Evolutionary conservation across 495 filamentous ascomycete genomes (phyloP).

Genomic region (Neurospora sp.): DNA sequence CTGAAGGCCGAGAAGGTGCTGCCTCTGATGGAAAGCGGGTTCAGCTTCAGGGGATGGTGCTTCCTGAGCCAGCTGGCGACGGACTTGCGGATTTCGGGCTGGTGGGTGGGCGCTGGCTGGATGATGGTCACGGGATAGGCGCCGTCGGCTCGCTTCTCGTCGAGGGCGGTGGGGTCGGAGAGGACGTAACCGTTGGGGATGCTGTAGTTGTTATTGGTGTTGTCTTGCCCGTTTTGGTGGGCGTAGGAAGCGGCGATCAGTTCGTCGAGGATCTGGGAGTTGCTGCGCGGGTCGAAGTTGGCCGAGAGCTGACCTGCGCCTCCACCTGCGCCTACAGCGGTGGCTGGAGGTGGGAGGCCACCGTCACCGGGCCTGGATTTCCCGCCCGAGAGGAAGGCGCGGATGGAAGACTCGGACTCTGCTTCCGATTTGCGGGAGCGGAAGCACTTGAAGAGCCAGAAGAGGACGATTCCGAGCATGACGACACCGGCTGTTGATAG

Average conservation of each 20-base stretch:
- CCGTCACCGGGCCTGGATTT: background rate
- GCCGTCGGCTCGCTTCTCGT: conserved; percentile 3
- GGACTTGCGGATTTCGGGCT: conserved; percentile 8
- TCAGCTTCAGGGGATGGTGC: conserved; percentile 14
- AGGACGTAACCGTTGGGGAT: background rate
- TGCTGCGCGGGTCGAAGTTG: conserved; percentile 4
- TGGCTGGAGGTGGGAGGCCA: background rate
- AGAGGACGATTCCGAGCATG: conserved; percentile 2
- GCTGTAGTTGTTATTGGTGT: no score
- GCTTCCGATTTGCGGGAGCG: background rate
- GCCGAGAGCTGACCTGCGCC: background rate
- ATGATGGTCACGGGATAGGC: background rate
- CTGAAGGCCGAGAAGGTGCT: conserved; percentile 3
- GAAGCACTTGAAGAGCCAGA: conserved; percentile 4
- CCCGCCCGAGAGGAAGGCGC: background rate
- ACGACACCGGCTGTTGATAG: background rate
- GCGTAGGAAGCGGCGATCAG: conserved; percentile 24
- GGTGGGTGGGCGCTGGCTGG: background rate
- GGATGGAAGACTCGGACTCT: background rate
- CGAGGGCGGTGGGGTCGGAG: background rate
- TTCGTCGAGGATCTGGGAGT: conserved; percentile 23
- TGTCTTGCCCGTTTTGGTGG: conserved; percentile 17
- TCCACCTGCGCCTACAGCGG: background rate
- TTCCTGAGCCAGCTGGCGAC: conserved; percentile 15
- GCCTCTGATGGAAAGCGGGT: conserved; percentile 5